Evolutionary conservation across 2,329 filamentous ascomycete species (phyloP).

Genomic region (Aspergillus pseudoterreus): DNA sequence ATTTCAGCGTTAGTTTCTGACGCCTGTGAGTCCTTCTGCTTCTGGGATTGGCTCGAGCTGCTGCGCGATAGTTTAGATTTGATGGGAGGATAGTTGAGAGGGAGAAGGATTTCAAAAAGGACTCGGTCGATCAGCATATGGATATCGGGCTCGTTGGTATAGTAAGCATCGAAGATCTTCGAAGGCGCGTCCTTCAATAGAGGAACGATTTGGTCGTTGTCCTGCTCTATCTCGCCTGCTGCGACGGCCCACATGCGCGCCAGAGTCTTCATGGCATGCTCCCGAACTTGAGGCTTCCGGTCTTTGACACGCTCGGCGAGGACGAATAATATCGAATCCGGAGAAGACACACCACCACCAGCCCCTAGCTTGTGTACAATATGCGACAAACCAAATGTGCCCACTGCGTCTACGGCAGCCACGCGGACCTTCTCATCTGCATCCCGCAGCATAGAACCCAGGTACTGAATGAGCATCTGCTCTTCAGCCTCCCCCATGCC

Average conservation of each 20-base stretch:
- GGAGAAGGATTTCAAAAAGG: constrained; percentile 83
- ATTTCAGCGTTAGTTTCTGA: constrained; percentile 35
- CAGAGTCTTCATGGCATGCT: constrained; percentile 80
- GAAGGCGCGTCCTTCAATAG: constrained; percentile 80
- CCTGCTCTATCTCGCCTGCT: constrained; percentile 77
- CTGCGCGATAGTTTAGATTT: constrained; percentile 49
- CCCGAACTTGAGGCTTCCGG: constrained; percentile 73
- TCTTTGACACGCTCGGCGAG: constrained; percentile 88
- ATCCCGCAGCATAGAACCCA: constrained; percentile 80
- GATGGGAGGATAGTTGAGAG: constrained; percentile 76
- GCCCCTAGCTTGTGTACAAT: constrained; percentile 77
- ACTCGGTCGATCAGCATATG: constrained; percentile 81
- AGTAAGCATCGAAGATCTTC: constrained; percentile 80
- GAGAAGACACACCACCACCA: constrained; percentile 68
- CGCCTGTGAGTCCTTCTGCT: constrained; percentile 37
- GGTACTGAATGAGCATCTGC: constrained; percentile 64
- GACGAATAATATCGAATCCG: constrained; percentile 74
- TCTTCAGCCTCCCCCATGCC: constrained; percentile 83
- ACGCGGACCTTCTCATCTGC: constrained; percentile 87
- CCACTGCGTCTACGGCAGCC: constrained; percentile 81
- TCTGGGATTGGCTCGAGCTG: constrained; percentile 56
- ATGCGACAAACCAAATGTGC: constrained; percentile 73
- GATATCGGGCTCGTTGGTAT: constrained; percentile 83
- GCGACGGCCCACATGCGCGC: constrained; percentile 93
- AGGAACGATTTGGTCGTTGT: constrained; percentile 69